These are phyloP conservation scores for Lobulomyces angularis DNA, from an alignment of 192 early-diverging fungal species.

Conservation along the genomic window DNA sequence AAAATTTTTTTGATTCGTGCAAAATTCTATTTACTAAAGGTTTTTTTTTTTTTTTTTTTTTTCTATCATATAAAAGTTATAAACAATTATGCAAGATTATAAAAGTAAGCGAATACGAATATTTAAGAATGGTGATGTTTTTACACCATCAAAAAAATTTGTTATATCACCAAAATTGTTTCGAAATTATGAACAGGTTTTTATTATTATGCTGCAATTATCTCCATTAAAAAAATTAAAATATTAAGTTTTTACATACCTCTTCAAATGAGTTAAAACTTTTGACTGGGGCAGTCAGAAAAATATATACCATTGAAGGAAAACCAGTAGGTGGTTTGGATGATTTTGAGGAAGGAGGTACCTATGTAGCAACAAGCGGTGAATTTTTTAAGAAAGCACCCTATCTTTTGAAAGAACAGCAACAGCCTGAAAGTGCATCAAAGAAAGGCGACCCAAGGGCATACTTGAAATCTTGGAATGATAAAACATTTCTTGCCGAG, in stretches of 20 bases:
- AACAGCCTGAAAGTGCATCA: neutral
- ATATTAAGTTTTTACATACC: slow-evolving; percentile 25
- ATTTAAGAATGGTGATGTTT: slow-evolving; percentile 36
- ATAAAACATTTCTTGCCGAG: slow-evolving; percentile 1
- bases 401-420: slow-evolving; percentile 10
- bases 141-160: slow-evolving; percentile 20
- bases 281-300: slow-evolving; percentile 27
- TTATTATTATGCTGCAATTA: neutral
- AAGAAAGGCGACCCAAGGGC: neutral
- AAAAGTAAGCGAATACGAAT: slow-evolving; percentile 23
- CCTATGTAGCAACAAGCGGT: slow-evolving; percentile 30
- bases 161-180: slow-evolving; percentile 23
- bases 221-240: slow-evolving; percentile 3
- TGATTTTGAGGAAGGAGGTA: slow-evolving; percentile 21
- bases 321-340: slow-evolving; percentile 13
- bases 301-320: slow-evolving; percentile 29
- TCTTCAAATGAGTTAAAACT: slow-evolving; percentile 24
- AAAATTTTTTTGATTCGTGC: too few relatives aligned
- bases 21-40: too few relatives aligned
- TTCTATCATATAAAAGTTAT: too few relatives aligned
- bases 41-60: too few relatives aligned
- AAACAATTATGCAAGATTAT: too few relatives aligned
- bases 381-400: slow-evolving; percentile 25
- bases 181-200: slow-evolving; percentile 38
- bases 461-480: neutral